phyloP scores from a whole-genome alignment of 352 stramenopile species.

The Phytopythium ostracodes region DNA sequence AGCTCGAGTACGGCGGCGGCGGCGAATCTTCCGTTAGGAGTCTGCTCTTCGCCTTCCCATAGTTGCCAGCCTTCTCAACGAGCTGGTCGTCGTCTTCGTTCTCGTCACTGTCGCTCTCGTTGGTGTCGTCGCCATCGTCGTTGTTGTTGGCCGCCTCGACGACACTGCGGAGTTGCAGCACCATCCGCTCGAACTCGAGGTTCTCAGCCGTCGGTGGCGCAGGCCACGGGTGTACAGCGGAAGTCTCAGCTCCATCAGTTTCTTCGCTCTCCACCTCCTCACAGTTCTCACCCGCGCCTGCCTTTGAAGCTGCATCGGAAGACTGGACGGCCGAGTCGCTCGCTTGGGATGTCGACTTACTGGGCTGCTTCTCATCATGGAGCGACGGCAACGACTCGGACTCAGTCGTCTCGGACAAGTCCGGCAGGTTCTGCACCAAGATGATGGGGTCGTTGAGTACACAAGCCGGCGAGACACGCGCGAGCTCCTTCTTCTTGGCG shows the following conservation, averaged over 20 bases:
- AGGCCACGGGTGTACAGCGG: slow-evolving; percentile 4
- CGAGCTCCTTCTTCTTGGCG: slow-evolving; percentile 35
- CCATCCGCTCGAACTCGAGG: slow-evolving; percentile 74
- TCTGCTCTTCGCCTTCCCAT: neutral
- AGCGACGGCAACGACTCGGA: slow-evolving; percentile 3
- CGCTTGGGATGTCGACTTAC: neutral
- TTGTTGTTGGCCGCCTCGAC: slow-evolving; percentile 39
- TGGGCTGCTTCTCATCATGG: neutral
- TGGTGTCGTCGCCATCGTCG: slow-evolving; percentile 27
- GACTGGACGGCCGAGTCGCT: slow-evolving; percentile 5
- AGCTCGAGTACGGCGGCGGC: slow-evolving; percentile 27
- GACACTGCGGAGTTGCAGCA: slow-evolving; percentile 65
- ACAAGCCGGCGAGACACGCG: slow-evolving; percentile 7
- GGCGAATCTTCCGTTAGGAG: slow-evolving; percentile 3
- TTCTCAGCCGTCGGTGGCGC: slow-evolving; percentile 23
- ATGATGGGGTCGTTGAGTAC: slow-evolving; percentile 67
- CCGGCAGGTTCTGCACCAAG: slow-evolving; percentile 62
- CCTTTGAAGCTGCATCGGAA: neutral
- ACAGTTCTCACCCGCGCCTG: too few species aligned
- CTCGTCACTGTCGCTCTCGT: slow-evolving; percentile 1
- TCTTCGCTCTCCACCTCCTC: too few species aligned
- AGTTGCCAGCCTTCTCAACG: slow-evolving; percentile 2
- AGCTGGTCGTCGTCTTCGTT: neutral
- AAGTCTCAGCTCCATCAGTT: slow-evolving; percentile 11
- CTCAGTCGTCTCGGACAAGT: slow-evolving; percentile 18